Evolutionary conservation across 768 basidiomycete species (phyloP), one percentile per base, ranked within the genome.

Genomic region (Trametes cingulata): DNA sequence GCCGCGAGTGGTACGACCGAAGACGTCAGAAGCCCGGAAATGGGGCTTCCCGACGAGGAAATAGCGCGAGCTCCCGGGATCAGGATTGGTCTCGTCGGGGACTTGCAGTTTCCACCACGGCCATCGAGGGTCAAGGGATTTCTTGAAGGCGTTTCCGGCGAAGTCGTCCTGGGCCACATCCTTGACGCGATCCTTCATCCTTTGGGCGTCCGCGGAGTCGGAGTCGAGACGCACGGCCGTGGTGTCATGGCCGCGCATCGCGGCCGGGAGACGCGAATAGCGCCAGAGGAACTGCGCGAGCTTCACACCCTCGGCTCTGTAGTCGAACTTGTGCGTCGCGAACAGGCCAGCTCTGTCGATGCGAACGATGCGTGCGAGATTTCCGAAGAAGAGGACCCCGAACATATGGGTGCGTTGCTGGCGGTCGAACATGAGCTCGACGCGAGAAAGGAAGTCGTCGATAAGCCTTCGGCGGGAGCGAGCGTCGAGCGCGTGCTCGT

Each of bases 271-370:
- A 0, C 27, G 49, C 1, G 41, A 19, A 42, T 46, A 47, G 35
- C 25, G 42, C 25, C 50, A 48, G 22, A 62, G 20, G 48, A 62
- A 57, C 1, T 40, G 15, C 8, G 25, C 9, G 27, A 62, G 50
- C n/a, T 22, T 48, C 2, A 3, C 36, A 5, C 36, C 50, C 3
- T 52, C 19, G 14, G 12, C 6, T 43, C 19, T 33, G 55, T 53
- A 62, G 29, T 57, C 24, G 49, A 62, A 52, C 29, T 48, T 57
- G 20, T 47, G 12, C 19, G 61, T 52, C 15, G 20, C 27, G 25
- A 52, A 20, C 5, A 53, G 17, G 0, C 61, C 56, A 0, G 42
- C 22, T 6, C 37, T 49, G 20, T 62, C 61, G 35, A 45, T 24
- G 24, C 50, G 55, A 2, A 46, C 10, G 13, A 62, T 40, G 9